phyloP scores from a whole-genome alignment of 1,284 basidiomycete species.

The Tylopilus sp. region DNA sequence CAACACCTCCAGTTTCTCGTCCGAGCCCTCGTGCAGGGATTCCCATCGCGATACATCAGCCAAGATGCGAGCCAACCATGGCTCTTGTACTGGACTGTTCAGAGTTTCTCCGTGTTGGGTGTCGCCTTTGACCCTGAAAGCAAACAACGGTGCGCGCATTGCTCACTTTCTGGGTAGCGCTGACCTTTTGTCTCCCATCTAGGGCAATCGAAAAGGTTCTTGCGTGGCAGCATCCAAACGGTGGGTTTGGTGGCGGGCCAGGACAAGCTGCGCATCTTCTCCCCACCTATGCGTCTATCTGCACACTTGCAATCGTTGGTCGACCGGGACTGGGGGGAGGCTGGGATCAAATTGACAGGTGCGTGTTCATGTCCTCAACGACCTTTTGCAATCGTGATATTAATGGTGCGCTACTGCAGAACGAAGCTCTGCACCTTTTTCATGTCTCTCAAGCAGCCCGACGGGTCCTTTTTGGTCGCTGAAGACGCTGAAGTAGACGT shows the following conservation, averaged over 20 bases:
- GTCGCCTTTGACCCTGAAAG: slow-evolving; percentile 81
- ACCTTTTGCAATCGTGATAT: neutral
- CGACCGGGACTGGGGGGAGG: slow-evolving; percentile 77
- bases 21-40: slow-evolving; percentile 78
- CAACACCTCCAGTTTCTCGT: slow-evolving; percentile 77
- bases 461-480: slow-evolving; percentile 95
- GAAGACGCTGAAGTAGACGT: slow-evolving; percentile 94
- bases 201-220: slow-evolving; percentile 85
- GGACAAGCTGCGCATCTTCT: slow-evolving; percentile 91
- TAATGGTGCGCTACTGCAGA: slow-evolving; percentile 45
- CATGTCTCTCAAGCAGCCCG: slow-evolving; percentile 92
- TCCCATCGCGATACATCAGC: slow-evolving; percentile 79
- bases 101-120: slow-evolving; percentile 83
- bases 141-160: slow-evolving; percentile 71
- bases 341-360: slow-evolving; percentile 89
- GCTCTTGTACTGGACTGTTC: slow-evolving; percentile 93
- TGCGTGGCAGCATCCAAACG: slow-evolving; percentile 81
- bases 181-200: neutral
- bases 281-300: slow-evolving; percentile 92
- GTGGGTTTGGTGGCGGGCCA: slow-evolving; percentile 94
- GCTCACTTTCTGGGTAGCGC: neutral
- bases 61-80: slow-evolving; percentile 95
- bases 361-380: slow-evolving; percentile 29
- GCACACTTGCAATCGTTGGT: slow-evolving; percentile 87
- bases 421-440: slow-evolving; percentile 89